Conservation (phyloP, 2,329 filamentous ascomycete species). For the Colletotrichum viniferum region DNA sequence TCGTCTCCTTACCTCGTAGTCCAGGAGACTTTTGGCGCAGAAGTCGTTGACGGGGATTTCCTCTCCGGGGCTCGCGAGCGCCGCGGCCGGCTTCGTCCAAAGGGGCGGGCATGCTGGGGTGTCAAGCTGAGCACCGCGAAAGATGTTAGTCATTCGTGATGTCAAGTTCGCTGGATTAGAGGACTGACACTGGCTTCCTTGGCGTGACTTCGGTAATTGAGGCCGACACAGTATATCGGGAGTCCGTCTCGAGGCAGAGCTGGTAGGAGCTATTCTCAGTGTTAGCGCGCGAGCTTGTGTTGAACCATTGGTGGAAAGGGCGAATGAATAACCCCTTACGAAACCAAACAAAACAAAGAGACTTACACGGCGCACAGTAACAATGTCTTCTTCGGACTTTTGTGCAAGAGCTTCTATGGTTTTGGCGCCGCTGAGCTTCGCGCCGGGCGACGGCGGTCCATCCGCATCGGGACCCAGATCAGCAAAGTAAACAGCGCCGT, state of each 20-base stretch:
- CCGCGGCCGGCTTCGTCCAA: background rate
- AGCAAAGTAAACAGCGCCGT: conserved; percentile 19
- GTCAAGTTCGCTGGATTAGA: background rate
- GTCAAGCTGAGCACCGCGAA: background rate
- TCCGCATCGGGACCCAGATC: conserved; percentile 17
- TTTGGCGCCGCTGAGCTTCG: background rate
- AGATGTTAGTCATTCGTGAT: background rate
- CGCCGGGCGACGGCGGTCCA: background rate
- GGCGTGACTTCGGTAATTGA: background rate
- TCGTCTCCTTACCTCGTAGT: background rate
- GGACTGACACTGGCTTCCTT: background rate
- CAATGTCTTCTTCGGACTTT: conserved; percentile 24
- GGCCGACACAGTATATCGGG: background rate
- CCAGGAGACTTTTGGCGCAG: background rate
- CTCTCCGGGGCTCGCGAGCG: background rate
- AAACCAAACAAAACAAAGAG: background rate
- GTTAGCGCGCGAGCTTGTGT: background rate
- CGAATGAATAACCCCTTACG: no score
- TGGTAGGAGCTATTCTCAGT: background rate
- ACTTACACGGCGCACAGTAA: background rate
- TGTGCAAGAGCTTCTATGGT: background rate
- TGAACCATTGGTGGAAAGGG: background rate
- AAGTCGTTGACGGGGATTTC: background rate
- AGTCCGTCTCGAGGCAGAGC: background rate
- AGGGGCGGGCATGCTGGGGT: background rate